Percentiles rank a stretch among this genome's conserved stretches.
Evolutionary conservation across 2,329 filamentous ascomycete species (phyloP).

Genomic region (Diaporthe ampelina): DNA sequence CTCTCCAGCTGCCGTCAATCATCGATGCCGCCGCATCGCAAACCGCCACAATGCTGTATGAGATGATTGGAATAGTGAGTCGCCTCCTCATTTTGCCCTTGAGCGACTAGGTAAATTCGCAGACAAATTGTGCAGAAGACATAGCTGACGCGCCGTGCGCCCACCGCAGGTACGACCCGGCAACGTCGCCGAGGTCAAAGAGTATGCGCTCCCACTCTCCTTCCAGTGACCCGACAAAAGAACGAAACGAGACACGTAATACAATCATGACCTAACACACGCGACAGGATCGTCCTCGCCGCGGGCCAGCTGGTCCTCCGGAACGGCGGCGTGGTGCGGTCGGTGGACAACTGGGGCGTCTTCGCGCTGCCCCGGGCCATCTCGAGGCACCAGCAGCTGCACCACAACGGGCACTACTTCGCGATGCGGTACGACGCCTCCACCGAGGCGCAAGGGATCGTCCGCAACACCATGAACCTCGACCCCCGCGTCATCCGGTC

Average conservation of each 20-base stretch:
- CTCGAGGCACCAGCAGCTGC: conserved; percentile 84
- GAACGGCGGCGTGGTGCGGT: conserved; percentile 89
- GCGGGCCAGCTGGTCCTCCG: conserved; percentile 86
- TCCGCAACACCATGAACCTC: conserved; percentile 81
- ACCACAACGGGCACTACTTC: conserved; percentile 94
- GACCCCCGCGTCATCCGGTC: conserved; percentile 94
- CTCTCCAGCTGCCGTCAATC: neutral
- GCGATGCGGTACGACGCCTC: conserved; percentile 95
- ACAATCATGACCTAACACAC: neutral
- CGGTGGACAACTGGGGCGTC: conserved; percentile 94
- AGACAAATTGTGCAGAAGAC: too few relatives aligned
- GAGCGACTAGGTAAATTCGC: neutral
- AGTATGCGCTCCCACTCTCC: conserved; percentile 69
- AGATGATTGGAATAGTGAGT: conserved; percentile 93
- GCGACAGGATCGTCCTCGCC: conserved; percentile 85
- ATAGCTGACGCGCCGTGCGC: neutral
- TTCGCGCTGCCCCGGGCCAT: conserved; percentile 87
- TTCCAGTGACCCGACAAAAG: neutral
- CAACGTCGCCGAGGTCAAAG: conserved; percentile 92
- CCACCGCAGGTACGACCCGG: conserved; percentile 85
- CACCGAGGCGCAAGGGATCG: conserved; percentile 77
- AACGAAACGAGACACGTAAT: neutral
- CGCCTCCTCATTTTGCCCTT: neutral
- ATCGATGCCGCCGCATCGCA: conserved; percentile 38
- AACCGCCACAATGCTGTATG: conserved; percentile 85